Evolutionary conservation across 176 grass and related monocot genomes (phyloP).

Genomic region (Ampelocalamus luodianensis): DNA sequence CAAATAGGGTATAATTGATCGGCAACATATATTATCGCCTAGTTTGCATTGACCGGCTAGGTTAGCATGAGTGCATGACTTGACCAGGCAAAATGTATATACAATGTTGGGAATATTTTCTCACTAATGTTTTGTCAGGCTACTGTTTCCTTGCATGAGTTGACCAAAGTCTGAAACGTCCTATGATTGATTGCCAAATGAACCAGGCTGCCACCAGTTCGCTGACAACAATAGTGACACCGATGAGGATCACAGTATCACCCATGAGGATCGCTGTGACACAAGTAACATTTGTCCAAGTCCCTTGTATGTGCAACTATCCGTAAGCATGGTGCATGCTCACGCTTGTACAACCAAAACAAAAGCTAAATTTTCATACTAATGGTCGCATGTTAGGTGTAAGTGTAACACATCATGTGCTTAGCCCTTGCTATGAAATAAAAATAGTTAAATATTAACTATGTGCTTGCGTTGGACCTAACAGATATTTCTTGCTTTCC

Average conservation of each 20-base stretch:
- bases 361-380: conserved; percentile 8
- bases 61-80: background rate
- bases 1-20: background rate
- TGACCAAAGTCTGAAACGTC: background rate
- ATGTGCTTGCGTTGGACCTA: background rate
- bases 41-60: conserved; percentile 18
- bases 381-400: conserved; percentile 4
- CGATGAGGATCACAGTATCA: conserved; percentile 21
- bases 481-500: background rate
- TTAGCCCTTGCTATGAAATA: conserved; percentile 4
- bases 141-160: conserved; percentile 41
- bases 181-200: conserved; percentile 34
- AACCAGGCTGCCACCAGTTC: conserved; percentile 23
- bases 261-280: conserved; percentile 5
- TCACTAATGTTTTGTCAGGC: conserved; percentile 44
- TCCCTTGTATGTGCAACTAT: background rate
- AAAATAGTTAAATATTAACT: background rate
- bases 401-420: background rate
- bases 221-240: conserved; percentile 41
- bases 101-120: conserved; percentile 39
- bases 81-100: conserved; percentile 11
- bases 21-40: background rate
- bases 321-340: too few relatives aligned
- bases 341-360: too few relatives aligned
- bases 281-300: background rate